Evolutionary conservation across 139 green algal genomes (phyloP).

Genomic region (Pycnococcus provasolii): DNA sequence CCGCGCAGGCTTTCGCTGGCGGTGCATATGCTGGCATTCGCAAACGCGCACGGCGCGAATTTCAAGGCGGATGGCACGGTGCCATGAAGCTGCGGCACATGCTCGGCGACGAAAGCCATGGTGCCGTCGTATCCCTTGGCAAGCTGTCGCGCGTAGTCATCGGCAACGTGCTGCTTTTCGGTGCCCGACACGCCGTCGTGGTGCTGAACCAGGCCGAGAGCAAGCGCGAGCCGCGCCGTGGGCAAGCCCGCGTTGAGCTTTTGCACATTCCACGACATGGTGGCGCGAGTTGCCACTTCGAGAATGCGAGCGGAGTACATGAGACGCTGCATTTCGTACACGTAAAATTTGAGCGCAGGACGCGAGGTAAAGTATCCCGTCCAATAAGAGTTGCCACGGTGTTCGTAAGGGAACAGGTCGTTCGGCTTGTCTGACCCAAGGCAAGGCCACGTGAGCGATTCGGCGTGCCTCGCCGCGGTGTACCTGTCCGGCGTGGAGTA

Average conservation of each 20-base stretch:
- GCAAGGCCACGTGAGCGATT: slow-evolving; percentile 30
- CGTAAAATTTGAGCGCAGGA: slow-evolving; percentile 53
- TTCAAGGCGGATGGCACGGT: too few species aligned
- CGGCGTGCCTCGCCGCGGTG: slow-evolving; percentile 51
- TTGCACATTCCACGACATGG: too few species aligned
- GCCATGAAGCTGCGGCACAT: slow-evolving; percentile 6
- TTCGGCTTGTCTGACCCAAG: slow-evolving; percentile 45
- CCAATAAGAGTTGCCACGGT: slow-evolving; percentile 69
- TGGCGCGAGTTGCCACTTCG: too few species aligned
- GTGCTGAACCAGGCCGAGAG: slow-evolving; percentile 60
- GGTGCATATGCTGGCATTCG: too few species aligned
- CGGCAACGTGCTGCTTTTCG: slow-evolving; percentile 66
- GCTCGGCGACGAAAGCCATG: not conserved
- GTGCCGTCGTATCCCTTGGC: slow-evolving; percentile 4
- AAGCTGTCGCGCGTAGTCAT: slow-evolving; percentile 56
- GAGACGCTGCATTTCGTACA: not conserved
- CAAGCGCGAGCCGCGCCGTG: slow-evolving; percentile 45
- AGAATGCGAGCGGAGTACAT: too few species aligned
- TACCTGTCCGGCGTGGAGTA: slow-evolving; percentile 76
- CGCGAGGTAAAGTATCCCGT: slow-evolving; percentile 74
- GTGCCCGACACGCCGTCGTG: slow-evolving; percentile 78
- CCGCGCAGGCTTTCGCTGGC: too few species aligned
- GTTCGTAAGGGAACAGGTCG: slow-evolving; percentile 86
- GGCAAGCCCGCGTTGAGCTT: too few species aligned
- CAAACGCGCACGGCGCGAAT: too few species aligned